phyloP scores from a whole-genome alignment of 495 filamentous ascomycete genomes.

The Penicillium simplicissimum region DNA sequence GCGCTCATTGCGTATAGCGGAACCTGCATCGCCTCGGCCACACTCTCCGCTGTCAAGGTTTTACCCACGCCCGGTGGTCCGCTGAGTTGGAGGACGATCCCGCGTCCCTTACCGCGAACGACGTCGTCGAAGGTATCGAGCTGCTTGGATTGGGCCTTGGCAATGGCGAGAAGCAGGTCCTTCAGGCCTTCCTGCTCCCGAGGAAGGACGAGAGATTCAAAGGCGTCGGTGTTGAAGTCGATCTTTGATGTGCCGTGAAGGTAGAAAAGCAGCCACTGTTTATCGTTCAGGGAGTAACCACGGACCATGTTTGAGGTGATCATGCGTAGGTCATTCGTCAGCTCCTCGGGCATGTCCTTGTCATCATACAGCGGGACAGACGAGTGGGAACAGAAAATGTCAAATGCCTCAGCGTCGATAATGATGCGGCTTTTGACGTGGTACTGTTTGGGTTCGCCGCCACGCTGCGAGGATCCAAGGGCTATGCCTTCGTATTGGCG shows the following conservation, averaged over 20 bases:
- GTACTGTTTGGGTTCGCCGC: slow-evolving; percentile 40
- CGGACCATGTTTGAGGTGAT: slow-evolving; percentile 23
- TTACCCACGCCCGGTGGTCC: slow-evolving; percentile 47
- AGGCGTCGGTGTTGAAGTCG: slow-evolving; percentile 53
- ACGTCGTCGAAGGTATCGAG: slow-evolving; percentile 33
- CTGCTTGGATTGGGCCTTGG: slow-evolving; percentile 31
- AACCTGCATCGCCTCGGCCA: slow-evolving; percentile 33
- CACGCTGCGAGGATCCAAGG: slow-evolving; percentile 26
- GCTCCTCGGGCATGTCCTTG: slow-evolving; percentile 1
- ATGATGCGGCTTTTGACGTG: slow-evolving; percentile 57
- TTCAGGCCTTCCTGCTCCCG: slow-evolving; percentile 28
- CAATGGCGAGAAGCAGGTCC: slow-evolving; percentile 32
- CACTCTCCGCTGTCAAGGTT: slow-evolving; percentile 44
- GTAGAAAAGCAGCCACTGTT: slow-evolving; percentile 47
- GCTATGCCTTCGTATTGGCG: slow-evolving; percentile 58
- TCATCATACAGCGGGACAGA: slow-evolving; percentile 21
- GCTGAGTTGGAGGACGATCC: slow-evolving; percentile 41
- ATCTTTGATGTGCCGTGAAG: slow-evolving; percentile 43
- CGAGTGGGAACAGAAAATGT: slow-evolving; percentile 37
- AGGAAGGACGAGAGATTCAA: slow-evolving; percentile 55
- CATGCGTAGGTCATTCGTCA: slow-evolving; percentile 22
- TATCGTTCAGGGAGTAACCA: slow-evolving; percentile 34
- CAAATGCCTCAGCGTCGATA: slow-evolving; percentile 50
- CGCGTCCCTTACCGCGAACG: slow-evolving; percentile 36
- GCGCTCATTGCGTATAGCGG: slow-evolving; percentile 49